Conservation (phyloP, 2,329 filamentous ascomycete genomes). For the Metarhizium guizhouense region DNA sequence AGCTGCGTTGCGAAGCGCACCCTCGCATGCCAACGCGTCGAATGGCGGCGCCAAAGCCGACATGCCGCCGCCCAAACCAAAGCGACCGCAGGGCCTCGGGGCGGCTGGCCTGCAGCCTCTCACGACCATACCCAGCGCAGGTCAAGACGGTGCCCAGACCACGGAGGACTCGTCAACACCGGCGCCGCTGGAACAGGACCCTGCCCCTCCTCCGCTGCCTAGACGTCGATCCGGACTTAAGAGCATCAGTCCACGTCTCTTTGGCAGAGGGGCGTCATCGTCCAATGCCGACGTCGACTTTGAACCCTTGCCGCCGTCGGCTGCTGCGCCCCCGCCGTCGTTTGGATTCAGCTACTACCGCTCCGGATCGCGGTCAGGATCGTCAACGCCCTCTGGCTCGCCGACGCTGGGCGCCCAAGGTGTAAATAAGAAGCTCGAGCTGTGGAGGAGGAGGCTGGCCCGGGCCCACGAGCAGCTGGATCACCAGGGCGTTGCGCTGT, state of each 20-base stretch:
- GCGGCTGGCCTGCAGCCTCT: conserved; percentile 26
- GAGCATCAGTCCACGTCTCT: conserved; percentile 22
- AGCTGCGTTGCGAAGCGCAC: conserved; percentile 38
- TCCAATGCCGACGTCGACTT: conserved; percentile 33
- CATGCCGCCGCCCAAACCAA: conserved; percentile 24
- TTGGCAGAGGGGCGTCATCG: conserved; percentile 19
- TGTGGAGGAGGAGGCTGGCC: conserved; percentile 62
- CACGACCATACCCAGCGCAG: conserved; percentile 20
- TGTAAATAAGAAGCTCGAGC: conserved; percentile 58
- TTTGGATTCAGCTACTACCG: conserved; percentile 14
- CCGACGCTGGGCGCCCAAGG: conserved; percentile 24
- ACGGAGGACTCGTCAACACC: conserved; percentile 20
- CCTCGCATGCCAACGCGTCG: conserved; percentile 15
- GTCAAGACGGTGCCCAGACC: conserved; percentile 24
- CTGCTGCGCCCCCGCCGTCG: conserved; percentile 11
- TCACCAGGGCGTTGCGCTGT: conserved; percentile 56
- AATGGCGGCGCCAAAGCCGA: conserved; percentile 1
- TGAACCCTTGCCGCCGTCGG: conserved; percentile 28
- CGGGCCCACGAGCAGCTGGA: conserved; percentile 55
- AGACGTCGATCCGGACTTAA: conserved; percentile 33
- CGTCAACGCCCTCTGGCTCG: conserved; percentile 24
- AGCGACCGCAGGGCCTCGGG: conserved; percentile 22
- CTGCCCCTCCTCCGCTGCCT: conserved; percentile 38
- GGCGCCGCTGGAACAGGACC: conserved; percentile 11
- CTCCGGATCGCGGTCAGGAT: conserved; percentile 21